Percentiles rank a stretch among this genome's conserved stretches.
Evolutionary conservation across 306 rosid species (phyloP).

Genomic region (Dryas alaskensis): DNA sequence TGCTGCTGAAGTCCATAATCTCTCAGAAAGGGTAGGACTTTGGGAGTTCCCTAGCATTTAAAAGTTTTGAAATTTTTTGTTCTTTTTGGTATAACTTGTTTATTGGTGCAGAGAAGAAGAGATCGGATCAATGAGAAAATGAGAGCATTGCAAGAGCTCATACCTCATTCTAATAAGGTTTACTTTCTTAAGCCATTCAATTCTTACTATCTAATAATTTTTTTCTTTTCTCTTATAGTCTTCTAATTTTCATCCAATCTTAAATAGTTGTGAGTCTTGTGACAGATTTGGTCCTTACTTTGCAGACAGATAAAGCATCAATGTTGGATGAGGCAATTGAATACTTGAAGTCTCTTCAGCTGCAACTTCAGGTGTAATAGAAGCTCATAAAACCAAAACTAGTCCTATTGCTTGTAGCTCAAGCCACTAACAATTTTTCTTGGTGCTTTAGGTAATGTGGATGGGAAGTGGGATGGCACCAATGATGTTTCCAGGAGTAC

Average conservation of each 20-base stretch:
- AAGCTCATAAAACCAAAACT: slow-evolving; percentile 5
- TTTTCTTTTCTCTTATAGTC: background rate
- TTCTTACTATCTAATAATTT: background rate
- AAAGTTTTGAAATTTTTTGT: slow-evolving; percentile 12
- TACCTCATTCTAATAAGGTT: slow-evolving; percentile 91
- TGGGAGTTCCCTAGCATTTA: slow-evolving; percentile 17
- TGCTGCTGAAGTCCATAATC: slow-evolving; percentile 84
- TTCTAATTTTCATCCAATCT: slow-evolving; percentile 16
- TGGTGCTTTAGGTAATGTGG: slow-evolving; percentile 64
- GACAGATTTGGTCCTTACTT: slow-evolving; percentile 15
- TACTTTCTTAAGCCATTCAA: slow-evolving; percentile 1
- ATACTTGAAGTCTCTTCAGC: slow-evolving; percentile 83
- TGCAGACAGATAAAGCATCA: slow-evolving; percentile 90
- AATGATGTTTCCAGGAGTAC: slow-evolving; percentile 74
- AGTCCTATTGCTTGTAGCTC: slow-evolving; percentile 16
- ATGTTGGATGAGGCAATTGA: slow-evolving; percentile 87
- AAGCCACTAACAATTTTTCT: slow-evolving; percentile 10
- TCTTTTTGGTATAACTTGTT: slow-evolving; percentile 7
- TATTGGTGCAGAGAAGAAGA: slow-evolving; percentile 64
- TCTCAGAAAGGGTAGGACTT: slow-evolving; percentile 75
- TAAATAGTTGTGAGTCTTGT: background rate
- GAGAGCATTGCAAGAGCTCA: slow-evolving; percentile 81
- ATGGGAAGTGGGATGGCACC: slow-evolving; percentile 86
- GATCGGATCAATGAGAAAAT: slow-evolving; percentile 92
- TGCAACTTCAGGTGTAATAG: slow-evolving; percentile 74